Evolutionary conservation across 2,329 filamentous ascomycete species (phyloP).

Genomic region (Fusarium papillatum): DNA sequence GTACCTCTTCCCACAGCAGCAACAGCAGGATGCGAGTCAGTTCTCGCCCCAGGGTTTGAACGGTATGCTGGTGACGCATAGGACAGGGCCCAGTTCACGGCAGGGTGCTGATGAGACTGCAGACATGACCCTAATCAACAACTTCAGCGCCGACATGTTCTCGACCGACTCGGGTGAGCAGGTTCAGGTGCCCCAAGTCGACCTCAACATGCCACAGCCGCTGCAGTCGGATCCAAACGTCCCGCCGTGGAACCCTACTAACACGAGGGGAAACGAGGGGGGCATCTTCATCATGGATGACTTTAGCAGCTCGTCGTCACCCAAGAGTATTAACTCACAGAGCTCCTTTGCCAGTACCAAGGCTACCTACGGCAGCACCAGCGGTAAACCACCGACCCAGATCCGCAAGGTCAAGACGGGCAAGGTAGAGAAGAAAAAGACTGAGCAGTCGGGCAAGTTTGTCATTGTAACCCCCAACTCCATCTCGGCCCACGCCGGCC

Average conservation of each 20-base stretch:
- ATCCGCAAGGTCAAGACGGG: conserved; percentile 59
- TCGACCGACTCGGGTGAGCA: conserved; percentile 36
- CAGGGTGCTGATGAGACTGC: conserved; percentile 36
- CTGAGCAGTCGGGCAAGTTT: conserved; percentile 60
- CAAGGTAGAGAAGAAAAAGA: conserved; percentile 62
- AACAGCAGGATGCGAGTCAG: conserved; percentile 43
- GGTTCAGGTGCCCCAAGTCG: conserved; percentile 44
- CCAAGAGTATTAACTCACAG: conserved; percentile 45
- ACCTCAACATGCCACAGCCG: conserved; percentile 54
- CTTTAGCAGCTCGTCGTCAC: conserved; percentile 51
- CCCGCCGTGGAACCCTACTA: conserved; percentile 58
- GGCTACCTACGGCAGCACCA: conserved; percentile 34
- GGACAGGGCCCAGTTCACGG: conserved; percentile 13
- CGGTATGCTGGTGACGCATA: conserved; percentile 37
- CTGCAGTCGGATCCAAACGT: conserved; percentile 53
- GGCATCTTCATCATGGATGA: conserved; percentile 56
- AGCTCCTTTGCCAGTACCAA: conserved; percentile 49
- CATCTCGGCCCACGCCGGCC: conserved; percentile 64
- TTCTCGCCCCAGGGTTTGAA: conserved; percentile 42
- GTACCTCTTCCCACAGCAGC: conserved; percentile 53
- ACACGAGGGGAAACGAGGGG: conserved; percentile 46
- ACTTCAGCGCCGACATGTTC: conserved; percentile 50
- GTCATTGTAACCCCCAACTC: conserved; percentile 68
- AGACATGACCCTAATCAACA: conserved; percentile 50
- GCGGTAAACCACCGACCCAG: conserved; percentile 46